phyloP scores from a whole-genome alignment of 192 early-diverging fungal genomes.

The Coemansia sp. region DNA sequence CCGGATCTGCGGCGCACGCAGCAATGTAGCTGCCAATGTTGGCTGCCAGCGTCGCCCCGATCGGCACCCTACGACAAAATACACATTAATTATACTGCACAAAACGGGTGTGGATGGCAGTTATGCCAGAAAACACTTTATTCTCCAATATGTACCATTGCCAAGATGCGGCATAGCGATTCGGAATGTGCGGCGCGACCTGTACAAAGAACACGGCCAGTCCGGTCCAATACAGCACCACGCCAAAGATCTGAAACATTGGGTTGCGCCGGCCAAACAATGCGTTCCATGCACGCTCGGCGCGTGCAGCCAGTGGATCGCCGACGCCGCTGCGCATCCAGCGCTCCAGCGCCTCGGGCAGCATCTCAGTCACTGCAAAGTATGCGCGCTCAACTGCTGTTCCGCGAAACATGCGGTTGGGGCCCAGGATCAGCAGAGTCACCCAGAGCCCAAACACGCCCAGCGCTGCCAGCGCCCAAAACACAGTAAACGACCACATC shows the following conservation, averaged over 20 bases:
- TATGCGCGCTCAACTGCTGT: constrained; percentile 38
- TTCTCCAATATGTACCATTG: constrained; percentile 23
- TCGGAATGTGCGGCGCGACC: constrained; percentile 42
- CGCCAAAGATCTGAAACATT: constrained; percentile 37
- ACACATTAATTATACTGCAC: neutral
- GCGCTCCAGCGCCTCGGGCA: constrained; percentile 18
- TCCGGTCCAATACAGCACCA: constrained; percentile 36
- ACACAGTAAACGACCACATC: constrained; percentile 19
- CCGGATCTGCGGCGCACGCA: constrained; percentile 38
- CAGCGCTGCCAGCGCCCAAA: constrained; percentile 18
- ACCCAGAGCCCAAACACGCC: constrained; percentile 30
- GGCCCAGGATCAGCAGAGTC: constrained; percentile 45
- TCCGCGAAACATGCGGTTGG: constrained; percentile 47
- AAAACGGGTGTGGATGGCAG: neutral
- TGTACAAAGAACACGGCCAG: constrained; percentile 33
- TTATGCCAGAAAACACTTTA: neutral
- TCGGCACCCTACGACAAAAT: constrained; percentile 22
- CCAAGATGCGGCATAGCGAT: constrained; percentile 40
- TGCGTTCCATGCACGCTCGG: constrained; percentile 22
- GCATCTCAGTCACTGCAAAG: constrained; percentile 13
- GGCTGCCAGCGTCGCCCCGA: constrained; percentile 25
- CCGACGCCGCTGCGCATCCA: constrained; percentile 14
- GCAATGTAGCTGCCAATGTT: constrained; percentile 38
- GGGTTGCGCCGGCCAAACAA: constrained; percentile 48
- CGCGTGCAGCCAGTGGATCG: constrained; percentile 14